Conservation (phyloP, 2,329 filamentous ascomycete genomes). For the Penicillium sp. region DNA sequence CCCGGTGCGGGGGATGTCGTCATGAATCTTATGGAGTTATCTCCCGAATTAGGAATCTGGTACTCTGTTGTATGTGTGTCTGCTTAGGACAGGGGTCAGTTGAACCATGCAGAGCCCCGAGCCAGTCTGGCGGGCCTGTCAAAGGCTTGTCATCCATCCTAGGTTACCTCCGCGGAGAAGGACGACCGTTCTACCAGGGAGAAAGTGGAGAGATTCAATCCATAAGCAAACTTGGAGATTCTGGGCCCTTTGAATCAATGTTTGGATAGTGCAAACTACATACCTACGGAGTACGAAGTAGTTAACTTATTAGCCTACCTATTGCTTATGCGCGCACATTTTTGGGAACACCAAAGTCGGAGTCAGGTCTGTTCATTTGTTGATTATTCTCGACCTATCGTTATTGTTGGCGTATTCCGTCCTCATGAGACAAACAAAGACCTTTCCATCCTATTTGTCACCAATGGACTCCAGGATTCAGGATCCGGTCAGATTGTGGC, state of each 20-base stretch:
- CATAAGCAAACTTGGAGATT: neutral
- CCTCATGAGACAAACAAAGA: no score
- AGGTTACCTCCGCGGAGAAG: neutral
- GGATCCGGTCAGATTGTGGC: neutral
- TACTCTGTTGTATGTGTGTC: no score
- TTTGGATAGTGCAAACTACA: no score
- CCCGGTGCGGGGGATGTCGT: neutral
- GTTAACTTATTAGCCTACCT: no score
- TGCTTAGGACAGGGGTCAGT: no score
- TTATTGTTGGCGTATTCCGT: neutral
- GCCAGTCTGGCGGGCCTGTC: neutral
- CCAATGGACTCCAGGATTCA: neutral
- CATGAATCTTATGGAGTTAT: no score
- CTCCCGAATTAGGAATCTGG: no score
- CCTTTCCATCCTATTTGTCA: no score
- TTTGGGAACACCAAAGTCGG: neutral
- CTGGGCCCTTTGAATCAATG: neutral
- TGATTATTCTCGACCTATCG: neutral
- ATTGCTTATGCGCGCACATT: neutral
- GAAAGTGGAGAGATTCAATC: no score
- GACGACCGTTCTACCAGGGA: no score
- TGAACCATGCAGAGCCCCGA: neutral
- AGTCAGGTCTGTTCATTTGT: neutral
- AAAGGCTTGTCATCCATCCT: neutral
- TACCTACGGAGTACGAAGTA: no score